phyloP scores from a whole-genome alignment of 2,329 filamentous ascomycete species.

The Fusarium falciforme region DNA sequence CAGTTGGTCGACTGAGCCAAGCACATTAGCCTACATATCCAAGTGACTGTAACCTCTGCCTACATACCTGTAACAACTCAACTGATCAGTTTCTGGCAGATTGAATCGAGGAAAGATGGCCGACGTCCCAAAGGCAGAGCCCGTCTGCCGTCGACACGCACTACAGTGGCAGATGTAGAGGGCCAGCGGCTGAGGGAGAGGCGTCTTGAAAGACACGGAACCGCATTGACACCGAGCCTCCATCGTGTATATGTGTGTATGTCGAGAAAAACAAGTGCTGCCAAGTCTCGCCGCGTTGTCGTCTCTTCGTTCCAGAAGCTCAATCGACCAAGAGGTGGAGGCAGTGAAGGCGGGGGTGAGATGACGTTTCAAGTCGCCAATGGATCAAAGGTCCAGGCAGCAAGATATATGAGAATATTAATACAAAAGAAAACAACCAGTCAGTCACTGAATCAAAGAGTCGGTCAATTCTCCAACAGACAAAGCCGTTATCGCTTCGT shows the following conservation, averaged over 20 bases:
- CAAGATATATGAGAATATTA: not conserved
- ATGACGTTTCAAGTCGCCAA: constrained; percentile 2
- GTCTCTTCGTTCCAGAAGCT: not conserved
- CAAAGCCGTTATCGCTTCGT: constrained; percentile 29
- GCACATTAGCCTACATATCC: not conserved
- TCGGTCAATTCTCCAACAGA: not conserved
- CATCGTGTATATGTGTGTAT: constrained; percentile 53
- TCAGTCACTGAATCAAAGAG: not conserved
- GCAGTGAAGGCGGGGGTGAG: not conserved
- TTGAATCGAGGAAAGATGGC: constrained; percentile 77
- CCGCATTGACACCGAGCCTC: constrained; percentile 74
- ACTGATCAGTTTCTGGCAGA: constrained; percentile 60
- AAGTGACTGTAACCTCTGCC: not conserved
- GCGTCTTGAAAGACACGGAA: constrained; percentile 70
- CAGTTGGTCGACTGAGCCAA: constrained; percentile 63
- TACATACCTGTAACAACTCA: constrained; percentile 64
- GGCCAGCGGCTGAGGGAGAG: constrained; percentile 68
- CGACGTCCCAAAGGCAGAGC: constrained; percentile 75
- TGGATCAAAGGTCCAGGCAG: not conserved
- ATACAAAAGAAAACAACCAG: not conserved
- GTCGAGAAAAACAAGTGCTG: not conserved
- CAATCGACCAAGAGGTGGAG: not conserved
- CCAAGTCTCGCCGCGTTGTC: not conserved
- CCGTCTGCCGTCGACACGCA: constrained; percentile 73
- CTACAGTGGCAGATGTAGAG: constrained; percentile 79